These are phyloP conservation scores for Cupressus sempervirens DNA, from an alignment of 75 land plant species.

Conservation along the genomic window DNA sequence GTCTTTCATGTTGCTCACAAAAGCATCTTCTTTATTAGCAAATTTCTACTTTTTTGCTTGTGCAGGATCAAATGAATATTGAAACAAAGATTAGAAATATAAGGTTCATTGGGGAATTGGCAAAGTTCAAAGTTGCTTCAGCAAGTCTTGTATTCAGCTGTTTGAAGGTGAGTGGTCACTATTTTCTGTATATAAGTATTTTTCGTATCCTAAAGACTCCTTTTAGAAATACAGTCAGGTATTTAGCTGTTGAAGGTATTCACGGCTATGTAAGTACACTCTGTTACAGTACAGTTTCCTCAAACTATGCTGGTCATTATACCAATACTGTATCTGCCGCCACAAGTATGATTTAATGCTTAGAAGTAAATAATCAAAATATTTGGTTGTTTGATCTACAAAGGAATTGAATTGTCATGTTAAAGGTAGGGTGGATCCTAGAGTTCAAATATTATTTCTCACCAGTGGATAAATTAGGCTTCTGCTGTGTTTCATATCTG, in stretches of 20 bases:
- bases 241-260: conserved; percentile 79
- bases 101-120: conserved; percentile 95
- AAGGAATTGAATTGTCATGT: background rate
- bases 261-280: background rate
- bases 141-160: conserved; percentile 86
- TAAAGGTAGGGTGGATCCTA: background rate
- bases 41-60: conserved; percentile 5
- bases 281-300: background rate
- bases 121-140: conserved; percentile 88
- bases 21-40: background rate
- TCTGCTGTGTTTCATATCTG: background rate
- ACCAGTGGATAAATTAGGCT: background rate
- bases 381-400: background rate
- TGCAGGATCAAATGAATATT: conserved; percentile 99
- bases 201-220: background rate
- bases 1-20: background rate
- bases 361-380: background rate
- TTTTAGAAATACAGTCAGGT: conserved; percentile 34
- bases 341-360: background rate
- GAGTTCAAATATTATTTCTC: background rate
- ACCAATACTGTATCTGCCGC: background rate
- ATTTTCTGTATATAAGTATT: conserved; percentile 1
- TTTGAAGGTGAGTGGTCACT: conserved; percentile 62
- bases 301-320: background rate
- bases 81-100: conserved; percentile 97